A percentile compares a stretch with the other conserved stretches of the same genome.
Evolutionary conservation across 805 yeast genomes (phyloP).

Genomic region (Lachancea quebecensis): DNA sequence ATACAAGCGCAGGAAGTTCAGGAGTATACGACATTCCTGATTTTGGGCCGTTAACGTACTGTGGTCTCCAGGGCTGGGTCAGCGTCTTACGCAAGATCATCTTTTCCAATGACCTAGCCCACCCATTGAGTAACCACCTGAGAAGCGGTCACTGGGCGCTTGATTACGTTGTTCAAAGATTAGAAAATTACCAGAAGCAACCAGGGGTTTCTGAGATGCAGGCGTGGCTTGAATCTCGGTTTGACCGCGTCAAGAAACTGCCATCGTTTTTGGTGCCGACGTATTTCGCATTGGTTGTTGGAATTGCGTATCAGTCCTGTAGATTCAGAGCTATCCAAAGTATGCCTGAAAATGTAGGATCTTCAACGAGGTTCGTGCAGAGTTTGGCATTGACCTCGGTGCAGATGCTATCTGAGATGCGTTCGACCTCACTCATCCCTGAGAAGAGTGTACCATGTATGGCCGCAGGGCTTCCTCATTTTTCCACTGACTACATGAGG

Average conservation of each 20-base stretch:
- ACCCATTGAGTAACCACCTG: slow-evolving; percentile 73
- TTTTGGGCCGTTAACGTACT: slow-evolving; percentile 68
- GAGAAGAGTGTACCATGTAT: slow-evolving; percentile 55
- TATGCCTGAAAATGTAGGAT: slow-evolving; percentile 48
- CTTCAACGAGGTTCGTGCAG: slow-evolving; percentile 68
- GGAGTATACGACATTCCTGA: slow-evolving; percentile 75
- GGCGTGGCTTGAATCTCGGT: slow-evolving; percentile 63
- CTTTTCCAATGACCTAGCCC: slow-evolving; percentile 67
- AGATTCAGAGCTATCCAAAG: slow-evolving; percentile 56
- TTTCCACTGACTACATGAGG: slow-evolving; percentile 84
- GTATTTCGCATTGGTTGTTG: slow-evolving; percentile 76
- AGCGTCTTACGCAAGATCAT: slow-evolving; percentile 58
- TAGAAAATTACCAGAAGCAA: slow-evolving; percentile 44
- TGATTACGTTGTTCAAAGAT: slow-evolving; percentile 60
- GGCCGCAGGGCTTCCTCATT: slow-evolving; percentile 97
- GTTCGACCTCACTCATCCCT: slow-evolving; percentile 71
- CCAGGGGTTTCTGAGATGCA: slow-evolving; percentile 49
- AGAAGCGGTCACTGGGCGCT: slow-evolving; percentile 87
- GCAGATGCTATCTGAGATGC: slow-evolving; percentile 75
- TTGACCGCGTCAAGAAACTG: slow-evolving; percentile 52
- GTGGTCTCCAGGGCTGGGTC: slow-evolving; percentile 93
- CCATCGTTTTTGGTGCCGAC: slow-evolving; percentile 84
- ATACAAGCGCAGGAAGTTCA: slow-evolving; percentile 59
- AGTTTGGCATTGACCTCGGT: slow-evolving; percentile 72
- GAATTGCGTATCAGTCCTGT: slow-evolving; percentile 78